Evolutionary conservation across 768 basidiomycete species (phyloP).

Genomic region (Myochromella boudieri): DNA sequence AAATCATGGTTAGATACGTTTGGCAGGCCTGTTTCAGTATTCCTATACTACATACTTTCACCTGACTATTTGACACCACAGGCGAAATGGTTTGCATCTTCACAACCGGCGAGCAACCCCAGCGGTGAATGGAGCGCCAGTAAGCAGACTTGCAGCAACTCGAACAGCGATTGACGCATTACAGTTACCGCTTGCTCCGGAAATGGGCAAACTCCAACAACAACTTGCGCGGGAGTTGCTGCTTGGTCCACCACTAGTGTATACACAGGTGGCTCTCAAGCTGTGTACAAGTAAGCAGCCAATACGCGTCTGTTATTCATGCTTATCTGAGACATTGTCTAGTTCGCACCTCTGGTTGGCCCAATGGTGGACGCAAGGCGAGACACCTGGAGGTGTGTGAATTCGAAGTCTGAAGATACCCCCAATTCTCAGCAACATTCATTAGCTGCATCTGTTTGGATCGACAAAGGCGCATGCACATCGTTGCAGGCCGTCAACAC

Average conservation of each 20-base stretch:
- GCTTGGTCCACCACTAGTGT: constrained; percentile 48
- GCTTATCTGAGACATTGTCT: constrained; percentile 6
- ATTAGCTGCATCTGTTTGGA: constrained; percentile 54
- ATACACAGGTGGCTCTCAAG: constrained; percentile 54
- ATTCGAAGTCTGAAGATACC: constrained; percentile 5
- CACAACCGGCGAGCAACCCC: constrained; percentile 44
- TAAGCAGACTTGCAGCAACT: constrained; percentile 29
- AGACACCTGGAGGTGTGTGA: constrained; percentile 48
- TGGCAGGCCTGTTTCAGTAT: constrained; percentile 54
- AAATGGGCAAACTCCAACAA: constrained; percentile 19
- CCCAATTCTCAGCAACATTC: background rate
- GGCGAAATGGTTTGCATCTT: constrained; percentile 62
- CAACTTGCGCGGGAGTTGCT: constrained; percentile 45
- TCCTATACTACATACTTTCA: too few relatives aligned
- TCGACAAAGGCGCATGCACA: constrained; percentile 54
- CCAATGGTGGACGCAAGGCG: constrained; percentile 62
- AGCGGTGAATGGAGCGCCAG: constrained; percentile 67
- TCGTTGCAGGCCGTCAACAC: constrained; percentile 20
- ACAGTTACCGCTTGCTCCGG: constrained; percentile 56
- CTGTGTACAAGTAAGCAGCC: constrained; percentile 45
- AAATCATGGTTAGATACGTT: constrained; percentile 44
- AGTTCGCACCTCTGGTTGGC: constrained; percentile 46
- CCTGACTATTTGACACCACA: too few relatives aligned
- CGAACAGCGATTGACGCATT: constrained; percentile 2
- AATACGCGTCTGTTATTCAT: constrained; percentile 2